phyloP scores from a whole-genome alignment of 2,329 filamentous ascomycete species.

The Fusarium bulbicola region DNA sequence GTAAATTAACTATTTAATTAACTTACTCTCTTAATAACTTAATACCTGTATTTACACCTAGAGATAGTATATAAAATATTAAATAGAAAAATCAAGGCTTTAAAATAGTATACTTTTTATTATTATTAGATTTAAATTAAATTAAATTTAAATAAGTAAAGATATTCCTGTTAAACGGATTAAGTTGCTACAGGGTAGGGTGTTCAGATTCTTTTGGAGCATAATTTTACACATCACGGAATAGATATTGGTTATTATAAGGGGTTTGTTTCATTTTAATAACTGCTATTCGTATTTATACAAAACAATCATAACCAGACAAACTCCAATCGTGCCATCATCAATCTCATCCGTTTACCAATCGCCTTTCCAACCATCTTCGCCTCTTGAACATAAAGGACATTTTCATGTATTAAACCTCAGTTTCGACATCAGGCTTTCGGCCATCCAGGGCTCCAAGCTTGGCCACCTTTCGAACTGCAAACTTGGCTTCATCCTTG shows the following conservation, averaged over 20 bases:
- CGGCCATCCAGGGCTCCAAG: constrained; percentile 81
- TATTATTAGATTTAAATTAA: too few relatives aligned
- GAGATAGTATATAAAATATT: too few relatives aligned
- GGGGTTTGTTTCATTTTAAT: not conserved
- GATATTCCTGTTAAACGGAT: too few relatives aligned
- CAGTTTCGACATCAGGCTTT: constrained; percentile 89
- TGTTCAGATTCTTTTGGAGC: too few relatives aligned
- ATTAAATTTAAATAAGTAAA: too few relatives aligned
- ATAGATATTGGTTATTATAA: not conserved
- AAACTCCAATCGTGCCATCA: constrained; percentile 26
- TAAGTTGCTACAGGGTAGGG: too few relatives aligned
- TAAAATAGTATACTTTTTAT: too few relatives aligned
- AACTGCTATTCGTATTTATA: constrained; percentile 24
- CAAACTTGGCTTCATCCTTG: constrained; percentile 86
- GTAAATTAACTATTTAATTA: too few relatives aligned
- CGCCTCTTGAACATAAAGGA: not conserved
- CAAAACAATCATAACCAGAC: constrained; percentile 7
- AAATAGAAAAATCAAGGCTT: too few relatives aligned
- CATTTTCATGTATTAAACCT: constrained; percentile 54
- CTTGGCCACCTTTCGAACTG: constrained; percentile 77
- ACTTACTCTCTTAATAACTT: too few relatives aligned
- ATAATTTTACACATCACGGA: not conserved
- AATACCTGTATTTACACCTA: too few relatives aligned
- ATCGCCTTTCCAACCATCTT: not conserved
- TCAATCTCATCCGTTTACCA: constrained; percentile 25